Percentiles rank a stretch among this genome's conserved stretches.
Evolutionary conservation across 352 stramenopile genomes (phyloP).

Genomic region (Hyaloperonospora brassicae): DNA sequence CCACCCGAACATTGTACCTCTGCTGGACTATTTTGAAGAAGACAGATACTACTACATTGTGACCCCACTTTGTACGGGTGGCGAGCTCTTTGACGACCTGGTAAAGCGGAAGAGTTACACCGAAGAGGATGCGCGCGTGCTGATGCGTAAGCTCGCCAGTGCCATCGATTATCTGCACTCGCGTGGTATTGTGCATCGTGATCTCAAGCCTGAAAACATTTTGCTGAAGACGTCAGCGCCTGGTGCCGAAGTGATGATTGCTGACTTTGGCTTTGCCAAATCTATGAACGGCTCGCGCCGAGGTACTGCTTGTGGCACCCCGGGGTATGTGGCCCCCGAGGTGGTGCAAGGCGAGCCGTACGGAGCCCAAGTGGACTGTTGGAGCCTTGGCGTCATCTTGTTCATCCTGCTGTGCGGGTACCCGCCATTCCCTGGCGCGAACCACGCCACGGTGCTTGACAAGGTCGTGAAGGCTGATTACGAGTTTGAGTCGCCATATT

Average conservation of each 20-base stretch:
- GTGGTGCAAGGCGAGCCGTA: conserved; percentile 86
- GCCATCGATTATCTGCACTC: conserved; percentile 91
- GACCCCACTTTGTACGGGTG: conserved; percentile 66
- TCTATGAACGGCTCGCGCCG: conserved; percentile 44
- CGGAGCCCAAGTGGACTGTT: conserved; percentile 88
- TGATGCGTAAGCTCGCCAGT: conserved; percentile 87
- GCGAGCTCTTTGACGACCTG: conserved; percentile 94
- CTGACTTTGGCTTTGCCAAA: conserved; percentile 86
- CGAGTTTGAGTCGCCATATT: conserved; percentile 88
- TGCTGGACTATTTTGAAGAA: conserved; percentile 73
- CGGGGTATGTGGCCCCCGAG: conserved; percentile 90
- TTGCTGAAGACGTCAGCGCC: conserved; percentile 70
- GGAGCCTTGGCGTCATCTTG: conserved; percentile 91
- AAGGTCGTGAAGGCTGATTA: conserved; percentile 82
- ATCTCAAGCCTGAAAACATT: conserved; percentile 88
- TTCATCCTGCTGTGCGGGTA: conserved; percentile 93
- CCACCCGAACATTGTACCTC: conserved; percentile 65
- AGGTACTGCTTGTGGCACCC: conserved; percentile 74
- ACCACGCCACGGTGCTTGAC: conserved; percentile 60
- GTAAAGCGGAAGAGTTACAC: conserved; percentile 92
- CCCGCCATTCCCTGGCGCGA: conserved; percentile 73
- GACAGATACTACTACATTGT: conserved; percentile 74
- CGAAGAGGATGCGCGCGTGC: conserved; percentile 89
- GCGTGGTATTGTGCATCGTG: conserved; percentile 87
- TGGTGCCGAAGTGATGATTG: conserved; percentile 75